Conservation (phyloP, 2,329 filamentous ascomycete genomes). For the Rutstroemia sydowiana region DNA sequence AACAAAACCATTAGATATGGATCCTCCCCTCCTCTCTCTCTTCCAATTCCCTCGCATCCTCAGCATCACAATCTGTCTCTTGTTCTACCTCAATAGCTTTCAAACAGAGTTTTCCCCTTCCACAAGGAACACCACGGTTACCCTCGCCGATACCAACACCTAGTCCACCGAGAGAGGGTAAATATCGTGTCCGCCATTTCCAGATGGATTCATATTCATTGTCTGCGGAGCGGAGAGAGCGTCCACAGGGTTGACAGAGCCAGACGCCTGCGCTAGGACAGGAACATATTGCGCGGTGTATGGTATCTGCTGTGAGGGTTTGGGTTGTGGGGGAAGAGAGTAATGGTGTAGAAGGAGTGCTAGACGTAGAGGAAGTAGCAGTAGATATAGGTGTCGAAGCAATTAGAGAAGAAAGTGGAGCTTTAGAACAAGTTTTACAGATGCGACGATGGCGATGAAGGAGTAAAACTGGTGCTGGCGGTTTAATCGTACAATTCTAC, state of each 20-base stretch:
- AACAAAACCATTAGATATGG: too few relatives aligned
- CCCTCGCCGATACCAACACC: conserved; percentile 85
- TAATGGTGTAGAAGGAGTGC: background rate
- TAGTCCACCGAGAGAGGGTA: conserved; percentile 69
- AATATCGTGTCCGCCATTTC: conserved; percentile 84
- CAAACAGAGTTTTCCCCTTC: conserved; percentile 69
- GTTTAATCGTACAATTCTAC: conserved; percentile 86
- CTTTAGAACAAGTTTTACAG: conserved; percentile 66
- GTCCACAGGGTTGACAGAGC: conserved; percentile 80
- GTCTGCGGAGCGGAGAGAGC: conserved; percentile 55
- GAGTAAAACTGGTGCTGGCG: conserved; percentile 59
- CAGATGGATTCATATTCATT: conserved; percentile 62
- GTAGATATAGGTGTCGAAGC: conserved; percentile 2
- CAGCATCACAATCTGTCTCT: conserved; percentile 79
- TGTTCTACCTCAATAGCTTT: conserved; percentile 70
- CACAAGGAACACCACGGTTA: conserved; percentile 81
- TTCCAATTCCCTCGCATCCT: conserved; percentile 46
- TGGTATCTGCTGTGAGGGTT: conserved; percentile 41
- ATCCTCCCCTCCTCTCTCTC: conserved; percentile 10
- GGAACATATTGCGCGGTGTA: conserved; percentile 23
- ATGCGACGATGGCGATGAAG: conserved; percentile 73
- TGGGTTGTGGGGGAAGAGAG: conserved; percentile 43
- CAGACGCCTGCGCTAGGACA: conserved; percentile 55
- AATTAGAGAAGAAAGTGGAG: conserved; percentile 53
- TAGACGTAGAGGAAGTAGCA: conserved; percentile 34